These are phyloP conservation scores for Ophiostoma pallidulum DNA, from an alignment of 2,329 filamentous ascomycete species.

Conservation along the genomic window DNA sequence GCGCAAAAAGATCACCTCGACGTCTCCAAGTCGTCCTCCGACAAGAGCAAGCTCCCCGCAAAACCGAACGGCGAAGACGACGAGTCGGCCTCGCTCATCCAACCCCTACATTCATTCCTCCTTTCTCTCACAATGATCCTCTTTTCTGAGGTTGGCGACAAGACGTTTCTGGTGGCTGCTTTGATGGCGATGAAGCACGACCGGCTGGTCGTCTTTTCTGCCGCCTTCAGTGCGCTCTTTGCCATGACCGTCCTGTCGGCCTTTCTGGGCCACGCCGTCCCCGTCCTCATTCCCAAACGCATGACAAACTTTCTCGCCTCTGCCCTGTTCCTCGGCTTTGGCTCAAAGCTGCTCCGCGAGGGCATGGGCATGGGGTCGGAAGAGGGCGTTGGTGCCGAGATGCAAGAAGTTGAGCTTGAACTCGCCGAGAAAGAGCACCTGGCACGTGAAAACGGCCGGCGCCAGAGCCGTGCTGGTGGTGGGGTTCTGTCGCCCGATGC, in stretches of 20 bases:
- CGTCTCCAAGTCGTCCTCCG: conserved; percentile 31
- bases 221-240: conserved; percentile 83
- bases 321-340: conserved; percentile 80
- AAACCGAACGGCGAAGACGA: conserved; percentile 25
- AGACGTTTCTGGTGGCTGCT: conserved; percentile 93
- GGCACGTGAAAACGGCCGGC: conserved; percentile 55
- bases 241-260: conserved; percentile 95
- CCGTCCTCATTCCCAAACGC: conserved; percentile 79
- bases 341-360: conserved; percentile 72
- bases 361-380: conserved; percentile 81
- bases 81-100: conserved; percentile 51
- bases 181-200: conserved; percentile 99
- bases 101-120: conserved; percentile 77
- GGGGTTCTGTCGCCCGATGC: conserved; percentile 56
- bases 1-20: conserved; percentile 56
- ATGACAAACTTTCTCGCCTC: conserved; percentile 83
- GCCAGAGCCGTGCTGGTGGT: conserved; percentile 45
- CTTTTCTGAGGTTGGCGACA: conserved; percentile 94
- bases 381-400: conserved; percentile 90
- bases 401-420: conserved; percentile 93
- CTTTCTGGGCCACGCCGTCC: conserved; percentile 83
- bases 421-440: conserved; percentile 85
- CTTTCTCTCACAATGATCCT: conserved; percentile 96
- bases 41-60: conserved; percentile 16
- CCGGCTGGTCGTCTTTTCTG: conserved; percentile 83